These are phyloP conservation scores for Willaertia magna DNA, from an alignment of 208 protist genomes.

Conservation along the genomic window DNA sequence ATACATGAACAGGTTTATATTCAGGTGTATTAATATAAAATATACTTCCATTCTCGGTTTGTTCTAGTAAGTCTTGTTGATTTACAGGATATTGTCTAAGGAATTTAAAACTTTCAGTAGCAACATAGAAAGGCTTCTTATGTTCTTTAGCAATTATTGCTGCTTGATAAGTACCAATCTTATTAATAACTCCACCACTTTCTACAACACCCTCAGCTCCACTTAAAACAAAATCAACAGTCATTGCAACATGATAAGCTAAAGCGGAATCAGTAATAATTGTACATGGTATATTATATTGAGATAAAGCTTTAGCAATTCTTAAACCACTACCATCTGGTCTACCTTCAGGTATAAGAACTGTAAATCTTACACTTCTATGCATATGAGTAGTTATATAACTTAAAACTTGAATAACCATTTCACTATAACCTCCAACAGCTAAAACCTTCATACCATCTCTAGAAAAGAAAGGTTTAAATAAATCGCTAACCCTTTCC, in stretches of 20 bases:
- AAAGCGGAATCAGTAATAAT: slow-evolving; percentile 70
- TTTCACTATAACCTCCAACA: not conserved
- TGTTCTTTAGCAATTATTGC: slow-evolving; percentile 79
- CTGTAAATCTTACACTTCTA: not conserved
- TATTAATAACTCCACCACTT: slow-evolving; percentile 96
- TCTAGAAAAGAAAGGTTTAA: not conserved
- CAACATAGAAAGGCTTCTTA: slow-evolving; percentile 95
- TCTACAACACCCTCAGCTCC: slow-evolving; percentile 95
- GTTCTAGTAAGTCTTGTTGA: slow-evolving; percentile 64
- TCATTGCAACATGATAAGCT: slow-evolving; percentile 51
- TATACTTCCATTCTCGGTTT: slow-evolving; percentile 19
- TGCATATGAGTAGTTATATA: not conserved
- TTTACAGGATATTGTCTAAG: slow-evolving; percentile 84
- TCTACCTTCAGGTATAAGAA: not conserved
- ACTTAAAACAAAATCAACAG: slow-evolving; percentile 87
- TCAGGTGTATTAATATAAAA: not conserved
- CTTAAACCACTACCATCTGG: not conserved
- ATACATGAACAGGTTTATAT: not conserved
- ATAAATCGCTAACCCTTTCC: not conserved
- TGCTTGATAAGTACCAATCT: slow-evolving; percentile 90
- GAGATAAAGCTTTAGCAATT: not conserved
- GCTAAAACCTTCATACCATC: not conserved
- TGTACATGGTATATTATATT: not conserved
- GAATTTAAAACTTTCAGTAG: slow-evolving; percentile 97
- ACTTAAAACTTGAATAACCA: not conserved